Evolutionary conservation across 257 asterid species (phyloP).

Genomic region (Anisodus tanguticus): DNA sequence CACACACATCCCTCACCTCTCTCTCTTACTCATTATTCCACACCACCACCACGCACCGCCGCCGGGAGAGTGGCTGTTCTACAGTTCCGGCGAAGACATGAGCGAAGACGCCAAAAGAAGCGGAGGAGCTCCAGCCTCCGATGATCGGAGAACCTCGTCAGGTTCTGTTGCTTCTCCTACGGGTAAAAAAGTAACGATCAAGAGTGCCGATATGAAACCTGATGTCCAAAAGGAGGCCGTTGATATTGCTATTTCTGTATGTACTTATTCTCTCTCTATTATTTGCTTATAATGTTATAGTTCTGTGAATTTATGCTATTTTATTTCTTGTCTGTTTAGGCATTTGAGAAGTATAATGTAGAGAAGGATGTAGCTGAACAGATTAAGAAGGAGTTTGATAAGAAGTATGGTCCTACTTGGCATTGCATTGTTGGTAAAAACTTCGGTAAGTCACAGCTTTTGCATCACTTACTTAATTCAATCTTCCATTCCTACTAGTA

Average conservation of each 20-base stretch:
- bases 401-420: conserved; percentile 96
- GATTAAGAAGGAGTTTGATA: conserved; percentile 93
- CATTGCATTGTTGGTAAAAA: conserved; percentile 99
- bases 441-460: conserved; percentile 59
- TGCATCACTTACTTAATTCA: neutral
- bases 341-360: conserved; percentile 81
- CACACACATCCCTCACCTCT: neutral
- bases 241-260: conserved; percentile 86
- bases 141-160: conserved; percentile 63
- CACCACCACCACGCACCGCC: neutral
- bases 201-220: conserved; percentile 95
- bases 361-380: conserved; percentile 98
- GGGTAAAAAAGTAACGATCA: conserved; percentile 71
- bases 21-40: neutral
- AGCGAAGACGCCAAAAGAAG: conserved; percentile 72
- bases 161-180: conserved; percentile 47
- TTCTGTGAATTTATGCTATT: neutral
- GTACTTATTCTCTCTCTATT: conserved; percentile 49
- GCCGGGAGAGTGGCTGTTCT: neutral
- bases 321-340: conserved; percentile 49
- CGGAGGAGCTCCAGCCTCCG: conserved; percentile 59
- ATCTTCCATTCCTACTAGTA: neutral
- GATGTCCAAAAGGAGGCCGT: conserved; percentile 94
- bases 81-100: conserved; percentile 45
- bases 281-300: neutral